A percentile compares a stretch with the other conserved stretches of the same genome.
Evolutionary conservation across 176 grass and related monocot genomes (phyloP).

Genomic region (Olyra latifolia): DNA sequence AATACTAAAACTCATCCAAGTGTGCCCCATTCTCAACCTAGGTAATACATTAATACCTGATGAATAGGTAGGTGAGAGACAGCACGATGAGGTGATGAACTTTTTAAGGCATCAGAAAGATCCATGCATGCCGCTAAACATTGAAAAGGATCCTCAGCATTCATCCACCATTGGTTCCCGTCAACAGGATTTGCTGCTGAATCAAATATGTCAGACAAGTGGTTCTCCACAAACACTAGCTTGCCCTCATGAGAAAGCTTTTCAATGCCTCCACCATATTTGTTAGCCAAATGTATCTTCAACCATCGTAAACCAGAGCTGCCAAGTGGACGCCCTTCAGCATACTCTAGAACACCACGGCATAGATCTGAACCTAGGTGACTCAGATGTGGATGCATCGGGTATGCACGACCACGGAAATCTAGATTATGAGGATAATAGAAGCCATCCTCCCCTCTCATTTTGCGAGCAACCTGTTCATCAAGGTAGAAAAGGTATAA

Average conservation of each 20-base stretch:
- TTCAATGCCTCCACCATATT: conserved; percentile 85
- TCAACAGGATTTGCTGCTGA: conserved; percentile 82
- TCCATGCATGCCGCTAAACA: conserved; percentile 92
- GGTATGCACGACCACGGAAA: conserved; percentile 90
- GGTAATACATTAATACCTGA: conserved; percentile 80
- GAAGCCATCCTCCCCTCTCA: conserved; percentile 88
- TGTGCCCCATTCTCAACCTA: conserved; percentile 14
- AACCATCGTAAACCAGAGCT: conserved; percentile 86
- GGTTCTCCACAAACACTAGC: conserved; percentile 69
- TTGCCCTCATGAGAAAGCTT: conserved; percentile 84
- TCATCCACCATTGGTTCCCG: conserved; percentile 79
- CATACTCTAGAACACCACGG: conserved; percentile 87
- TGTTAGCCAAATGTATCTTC: conserved; percentile 94
- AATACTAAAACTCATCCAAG: neutral
- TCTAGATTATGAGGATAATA: conserved; percentile 96
- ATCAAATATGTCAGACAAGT: conserved; percentile 81
- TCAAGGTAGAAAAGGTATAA: neutral
- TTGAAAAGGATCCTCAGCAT: conserved; percentile 95
- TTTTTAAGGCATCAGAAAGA: conserved; percentile 74
- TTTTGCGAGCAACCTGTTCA: conserved; percentile 93
- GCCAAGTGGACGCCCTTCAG: conserved; percentile 78
- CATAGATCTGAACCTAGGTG: conserved; percentile 94
- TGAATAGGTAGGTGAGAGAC: conserved; percentile 89
- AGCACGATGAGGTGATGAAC: conserved; percentile 51
- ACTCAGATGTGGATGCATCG: conserved; percentile 94